A percentile compares a stretch with the other conserved stretches of the same genome.
phyloP scores from a whole-genome alignment of 192 early-diverging fungal genomes.

The Lunasporangiospora selenospora region DNA sequence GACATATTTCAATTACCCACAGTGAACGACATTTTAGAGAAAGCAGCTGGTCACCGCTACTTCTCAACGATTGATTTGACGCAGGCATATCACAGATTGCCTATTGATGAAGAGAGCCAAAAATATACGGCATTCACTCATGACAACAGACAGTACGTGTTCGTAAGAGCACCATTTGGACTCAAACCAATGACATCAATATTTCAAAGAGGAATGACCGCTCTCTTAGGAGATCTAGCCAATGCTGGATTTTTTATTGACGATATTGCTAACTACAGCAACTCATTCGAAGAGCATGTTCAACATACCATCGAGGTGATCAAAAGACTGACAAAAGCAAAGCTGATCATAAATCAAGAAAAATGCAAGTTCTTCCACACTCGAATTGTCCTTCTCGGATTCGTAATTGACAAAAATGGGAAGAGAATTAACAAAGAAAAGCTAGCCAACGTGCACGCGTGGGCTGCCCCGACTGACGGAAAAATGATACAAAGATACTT shows the following conservation, averaged over 20 bases:
- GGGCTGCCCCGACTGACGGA: conserved; percentile 14
- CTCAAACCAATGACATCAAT: conserved; percentile 9
- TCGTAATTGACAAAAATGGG: conserved; percentile 1
- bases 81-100: conserved; percentile 9
- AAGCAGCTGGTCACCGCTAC: conserved; percentile 1
- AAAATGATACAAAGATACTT: conserved; percentile 15
- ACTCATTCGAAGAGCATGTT: neutral
- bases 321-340: neutral
- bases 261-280: conserved; percentile 11
- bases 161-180: conserved; percentile 8
- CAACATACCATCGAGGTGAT: neutral
- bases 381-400: conserved; percentile 6
- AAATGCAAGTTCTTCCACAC: conserved; percentile 9
- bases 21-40: conserved; percentile 2
- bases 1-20: conserved; percentile 9
- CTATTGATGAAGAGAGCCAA: neutral
- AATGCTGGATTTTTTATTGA: neutral
- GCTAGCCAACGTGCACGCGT: conserved; percentile 17
- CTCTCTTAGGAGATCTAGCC: neutral
- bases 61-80: conserved; percentile 7
- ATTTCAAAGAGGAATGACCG: conserved; percentile 11
- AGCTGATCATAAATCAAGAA: conserved; percentile 12
- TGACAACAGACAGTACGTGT: conserved; percentile 9
- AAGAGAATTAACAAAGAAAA: conserved; percentile 11
- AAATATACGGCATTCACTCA: conserved; percentile 3